Percentiles rank a stretch among this genome's conserved stretches.
Evolutionary conservation across 768 basidiomycete species (phyloP).

Genomic region (Leccinum rimulosum): DNA sequence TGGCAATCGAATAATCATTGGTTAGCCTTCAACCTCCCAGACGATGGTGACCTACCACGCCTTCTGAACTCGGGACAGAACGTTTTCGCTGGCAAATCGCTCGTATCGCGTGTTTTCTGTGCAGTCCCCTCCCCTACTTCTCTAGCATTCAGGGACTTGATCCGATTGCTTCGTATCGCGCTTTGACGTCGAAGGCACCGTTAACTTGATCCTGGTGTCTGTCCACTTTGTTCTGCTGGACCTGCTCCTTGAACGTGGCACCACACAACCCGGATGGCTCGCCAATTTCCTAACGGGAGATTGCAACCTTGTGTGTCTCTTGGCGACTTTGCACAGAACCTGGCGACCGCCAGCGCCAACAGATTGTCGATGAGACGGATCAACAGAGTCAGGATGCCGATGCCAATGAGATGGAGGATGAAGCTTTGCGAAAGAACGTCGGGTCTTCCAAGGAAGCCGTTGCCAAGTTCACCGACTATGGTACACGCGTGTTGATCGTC

Average conservation of each 20-base stretch:
- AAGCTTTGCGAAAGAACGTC: constrained; percentile 19
- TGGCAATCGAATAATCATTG: neutral
- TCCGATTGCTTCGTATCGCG: constrained; percentile 16
- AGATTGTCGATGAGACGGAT: constrained; percentile 62
- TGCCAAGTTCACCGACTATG: constrained; percentile 68
- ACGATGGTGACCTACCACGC: neutral
- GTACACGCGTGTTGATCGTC: constrained; percentile 43
- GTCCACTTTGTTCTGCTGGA: neutral
- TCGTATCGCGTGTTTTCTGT: constrained; percentile 9
- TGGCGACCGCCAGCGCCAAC: constrained; percentile 43
- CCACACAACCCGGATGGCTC: neutral
- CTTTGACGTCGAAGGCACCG: constrained; percentile 15
- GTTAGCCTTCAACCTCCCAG: constrained; percentile 3
- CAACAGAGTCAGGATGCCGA: constrained; percentile 39
- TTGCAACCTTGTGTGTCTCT: constrained; percentile 25
- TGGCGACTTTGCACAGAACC: neutral
- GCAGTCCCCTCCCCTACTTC: neutral
- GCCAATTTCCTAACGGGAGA: neutral
- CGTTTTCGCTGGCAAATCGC: neutral
- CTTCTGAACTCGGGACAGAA: constrained; percentile 1
- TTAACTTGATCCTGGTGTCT: neutral
- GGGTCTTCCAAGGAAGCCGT: constrained; percentile 68
- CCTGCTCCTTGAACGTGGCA: neutral
- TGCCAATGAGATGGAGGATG: constrained; percentile 31
- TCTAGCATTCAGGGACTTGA: constrained; percentile 9